Evolutionary conservation across 1,284 basidiomycete species (phyloP).

Genomic region (Naganishia sp.): DNA sequence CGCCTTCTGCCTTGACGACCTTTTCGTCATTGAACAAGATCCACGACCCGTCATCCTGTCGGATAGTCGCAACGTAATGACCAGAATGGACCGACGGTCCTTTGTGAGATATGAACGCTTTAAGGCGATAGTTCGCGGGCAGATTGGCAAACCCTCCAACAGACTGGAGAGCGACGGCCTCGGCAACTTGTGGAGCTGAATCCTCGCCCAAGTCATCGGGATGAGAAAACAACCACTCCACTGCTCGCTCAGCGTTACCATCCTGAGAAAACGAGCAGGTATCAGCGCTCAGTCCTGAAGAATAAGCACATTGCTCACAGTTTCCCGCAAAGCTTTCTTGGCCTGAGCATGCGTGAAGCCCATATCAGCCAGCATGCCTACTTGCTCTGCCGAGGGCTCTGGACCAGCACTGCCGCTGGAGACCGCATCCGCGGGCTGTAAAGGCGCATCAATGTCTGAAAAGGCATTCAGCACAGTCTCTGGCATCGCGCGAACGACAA

Average conservation of each 20-base stretch:
- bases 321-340: conserved; percentile 80
- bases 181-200: conserved; percentile 36
- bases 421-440: conserved; percentile 53
- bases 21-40: conserved; percentile 95
- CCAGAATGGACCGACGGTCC: conserved; percentile 92
- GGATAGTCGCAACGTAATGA: conserved; percentile 65
- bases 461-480: neutral
- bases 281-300: neutral
- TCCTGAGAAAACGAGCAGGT: conserved; percentile 55
- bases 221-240: conserved; percentile 97
- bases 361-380: conserved; percentile 82
- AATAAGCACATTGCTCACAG: conserved; percentile 58
- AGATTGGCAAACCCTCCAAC: conserved; percentile 60
- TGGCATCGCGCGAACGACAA: neutral
- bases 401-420: conserved; percentile 46
- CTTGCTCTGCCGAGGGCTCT: conserved; percentile 69
- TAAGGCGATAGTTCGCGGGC: conserved; percentile 77
- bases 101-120: conserved; percentile 96
- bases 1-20: conserved; percentile 75
- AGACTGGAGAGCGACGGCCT: conserved; percentile 44
- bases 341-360: conserved; percentile 86
- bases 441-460: conserved; percentile 81
- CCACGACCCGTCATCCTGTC: conserved; percentile 63
- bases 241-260: conserved; percentile 76
- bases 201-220: conserved; percentile 77